Evolutionary conservation across 371 early-diverging fungal genomes (phyloP).

Genomic region (Rhizomucor pusillus): DNA sequence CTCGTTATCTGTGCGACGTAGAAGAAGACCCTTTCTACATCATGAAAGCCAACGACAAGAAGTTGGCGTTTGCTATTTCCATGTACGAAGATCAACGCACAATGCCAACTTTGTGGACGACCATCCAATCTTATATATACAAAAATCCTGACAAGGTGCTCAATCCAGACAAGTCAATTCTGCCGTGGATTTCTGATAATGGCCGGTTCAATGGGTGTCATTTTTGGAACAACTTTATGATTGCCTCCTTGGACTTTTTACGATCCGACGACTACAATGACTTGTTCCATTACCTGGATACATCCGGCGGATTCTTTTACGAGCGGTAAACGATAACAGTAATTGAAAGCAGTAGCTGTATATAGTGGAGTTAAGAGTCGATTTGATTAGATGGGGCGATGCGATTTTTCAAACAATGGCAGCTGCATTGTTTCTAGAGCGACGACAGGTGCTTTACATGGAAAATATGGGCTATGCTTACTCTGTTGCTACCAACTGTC

Average conservation of each 20-base stretch:
- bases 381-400: conserved; percentile 64
- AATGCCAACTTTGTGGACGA: conserved; percentile 71
- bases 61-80: conserved; percentile 72
- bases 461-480: conserved; percentile 13
- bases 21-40: conserved; percentile 29
- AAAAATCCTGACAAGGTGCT: conserved; percentile 26
- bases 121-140: conserved; percentile 48
- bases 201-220: conserved; percentile 66
- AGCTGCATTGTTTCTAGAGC: conserved; percentile 69
- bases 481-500: conserved; percentile 13
- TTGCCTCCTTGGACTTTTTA: conserved; percentile 29
- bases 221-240: conserved; percentile 62
- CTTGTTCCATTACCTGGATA: conserved; percentile 80
- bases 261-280: conserved; percentile 58
- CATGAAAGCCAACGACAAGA: conserved; percentile 28
- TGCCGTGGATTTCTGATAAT: conserved; percentile 31
- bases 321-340: conserved; percentile 54
- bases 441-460: conserved; percentile 11
- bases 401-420: conserved; percentile 73
- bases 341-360: too few species aligned
- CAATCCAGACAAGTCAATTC: conserved; percentile 17
- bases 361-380: neutral
- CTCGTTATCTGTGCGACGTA: conserved; percentile 34
- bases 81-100: conserved; percentile 75
- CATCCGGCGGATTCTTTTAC: conserved; percentile 87